A percentile compares a stretch with the other conserved stretches of the same genome.
Conservation (phyloP, 2,329 filamentous ascomycete genomes). For the Colletotrichum tropicale region DNA sequence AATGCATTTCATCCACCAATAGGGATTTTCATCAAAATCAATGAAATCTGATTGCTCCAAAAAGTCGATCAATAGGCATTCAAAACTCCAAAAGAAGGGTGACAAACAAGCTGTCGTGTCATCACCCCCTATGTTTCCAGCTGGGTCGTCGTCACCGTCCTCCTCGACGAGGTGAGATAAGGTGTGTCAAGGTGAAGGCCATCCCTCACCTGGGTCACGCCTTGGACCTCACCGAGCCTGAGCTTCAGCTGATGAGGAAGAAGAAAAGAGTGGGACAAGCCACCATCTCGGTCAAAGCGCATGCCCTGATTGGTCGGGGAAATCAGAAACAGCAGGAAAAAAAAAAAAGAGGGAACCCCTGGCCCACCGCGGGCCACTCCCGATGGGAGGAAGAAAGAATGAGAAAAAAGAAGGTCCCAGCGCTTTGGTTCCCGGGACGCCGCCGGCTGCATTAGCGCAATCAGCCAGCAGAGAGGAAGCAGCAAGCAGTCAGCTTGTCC, state of each 20-base stretch:
- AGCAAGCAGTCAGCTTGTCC: not conserved
- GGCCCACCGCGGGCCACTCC: slow-evolving; percentile 17
- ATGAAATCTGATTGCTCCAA: not conserved
- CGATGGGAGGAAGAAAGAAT: not conserved
- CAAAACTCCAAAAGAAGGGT: not conserved
- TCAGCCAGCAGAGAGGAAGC: not conserved
- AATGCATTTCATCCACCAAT: not conserved
- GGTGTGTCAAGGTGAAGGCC: not conserved
- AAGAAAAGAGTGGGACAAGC: not conserved
- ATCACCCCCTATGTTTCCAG: not conserved
- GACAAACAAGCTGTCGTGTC: not conserved
- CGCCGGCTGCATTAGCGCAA: slow-evolving; percentile 17
- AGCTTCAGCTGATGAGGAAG: not conserved
- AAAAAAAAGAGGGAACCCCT: not conserved
- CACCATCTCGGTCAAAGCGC: not conserved
- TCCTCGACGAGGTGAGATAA: not conserved
- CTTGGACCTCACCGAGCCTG: not conserved
- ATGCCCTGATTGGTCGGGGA: not conserved
- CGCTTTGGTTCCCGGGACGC: slow-evolving; percentile 20
- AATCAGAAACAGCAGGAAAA: not conserved
- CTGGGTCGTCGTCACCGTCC: not conserved
- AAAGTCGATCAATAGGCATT: not conserved
- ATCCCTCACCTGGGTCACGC: not conserved
- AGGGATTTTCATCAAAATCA: not conserved
- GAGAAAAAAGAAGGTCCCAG: slow-evolving; percentile 9